Evolutionary conservation across 75 land plant genomes (phyloP), one percentile per base, ranked within the genome.

Genomic region (Picea sitchensis): DNA sequence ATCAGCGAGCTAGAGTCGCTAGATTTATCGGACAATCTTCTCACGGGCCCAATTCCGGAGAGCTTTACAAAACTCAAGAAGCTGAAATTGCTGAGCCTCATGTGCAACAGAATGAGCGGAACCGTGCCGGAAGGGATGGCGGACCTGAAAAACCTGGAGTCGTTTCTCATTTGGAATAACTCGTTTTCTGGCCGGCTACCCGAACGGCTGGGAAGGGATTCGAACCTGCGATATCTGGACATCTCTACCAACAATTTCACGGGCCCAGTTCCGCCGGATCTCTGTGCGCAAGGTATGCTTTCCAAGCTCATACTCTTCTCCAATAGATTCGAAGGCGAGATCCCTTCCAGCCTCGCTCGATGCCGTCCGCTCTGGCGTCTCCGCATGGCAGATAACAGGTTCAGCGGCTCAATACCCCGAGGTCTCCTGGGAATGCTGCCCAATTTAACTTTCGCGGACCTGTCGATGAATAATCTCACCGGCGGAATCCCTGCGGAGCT

Each of bases 111-210:
- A 15, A 34, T 91, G 87, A 76, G 7, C 58, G 94, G 94, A 56
- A 23, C 85, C 44, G 79, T 92, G 1, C 94, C 94, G 17, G 76
- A 81, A 59, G 77, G 74, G 2, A 82, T 92, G 56, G 92, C 86
- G 2, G 79, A 79, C 54, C 88, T 92, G 31, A 89, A 85, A 12
- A 44, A 67, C 3, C 85, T 92, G 17, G 86, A 88, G 21, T 86
- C 86, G 21, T 81, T 92, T 18, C 81, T 82, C 36, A 76, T 92
- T 60, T 92, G 92, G 93, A 87, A 84, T 85, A 92, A 92, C 81
- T 84, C 60, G 73, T 90, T 91, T 71, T 61, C 87, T 36, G 91
- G 95, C 32, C 60, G 71, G 30, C 86, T 92, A 31, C 95, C 95
- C 0, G 72, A 79, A 31, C 47, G 44, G 58, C 73, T 92, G 14